Evolutionary conservation across 345 rosid genomes (phyloP).

Genomic region (Eucalyptus globulus): DNA sequence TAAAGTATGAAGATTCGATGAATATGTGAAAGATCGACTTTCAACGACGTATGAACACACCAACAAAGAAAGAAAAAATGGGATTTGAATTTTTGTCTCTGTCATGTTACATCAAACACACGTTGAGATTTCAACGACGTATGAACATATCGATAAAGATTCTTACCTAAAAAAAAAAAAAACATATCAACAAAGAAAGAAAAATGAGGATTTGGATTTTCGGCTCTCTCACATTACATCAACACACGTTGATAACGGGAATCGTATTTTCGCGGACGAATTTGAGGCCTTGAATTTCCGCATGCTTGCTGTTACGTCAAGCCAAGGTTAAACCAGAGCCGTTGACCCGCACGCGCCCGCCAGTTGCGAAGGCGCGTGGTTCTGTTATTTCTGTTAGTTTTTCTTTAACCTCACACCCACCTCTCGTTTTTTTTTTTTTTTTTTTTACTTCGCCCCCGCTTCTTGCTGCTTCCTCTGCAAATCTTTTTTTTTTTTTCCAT

Average conservation of each 20-base stretch:
- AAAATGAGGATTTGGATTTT: not conserved
- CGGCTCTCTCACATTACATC: not conserved
- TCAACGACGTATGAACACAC: accelerated
- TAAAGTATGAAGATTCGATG: not conserved
- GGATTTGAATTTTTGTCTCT: accelerated
- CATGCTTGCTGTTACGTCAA: not conserved
- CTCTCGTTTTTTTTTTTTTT: not conserved
- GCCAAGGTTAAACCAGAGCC: not conserved
- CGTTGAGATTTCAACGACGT: accelerated
- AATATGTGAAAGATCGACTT: not conserved
- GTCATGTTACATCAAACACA: not conserved
- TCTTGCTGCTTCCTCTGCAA: not conserved
- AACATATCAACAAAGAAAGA: too few species aligned
- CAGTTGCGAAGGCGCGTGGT: not conserved
- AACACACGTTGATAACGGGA: not conserved
- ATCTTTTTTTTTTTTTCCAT: not conserved
- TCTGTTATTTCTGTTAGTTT: not conserved
- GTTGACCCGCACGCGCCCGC: not conserved
- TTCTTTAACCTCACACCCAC: not conserved
- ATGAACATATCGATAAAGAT: not conserved
- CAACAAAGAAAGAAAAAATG: not conserved
- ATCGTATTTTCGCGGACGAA: not conserved
- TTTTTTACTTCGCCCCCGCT: not conserved
- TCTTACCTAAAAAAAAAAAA: too few species aligned
- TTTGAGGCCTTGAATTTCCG: not conserved